A percentile compares a stretch with the other conserved stretches of the same genome.
These are phyloP conservation scores for Casaregolazyma lundiana DNA, from an alignment of 1,139 yeast species.

Conservation along the genomic window DNA sequence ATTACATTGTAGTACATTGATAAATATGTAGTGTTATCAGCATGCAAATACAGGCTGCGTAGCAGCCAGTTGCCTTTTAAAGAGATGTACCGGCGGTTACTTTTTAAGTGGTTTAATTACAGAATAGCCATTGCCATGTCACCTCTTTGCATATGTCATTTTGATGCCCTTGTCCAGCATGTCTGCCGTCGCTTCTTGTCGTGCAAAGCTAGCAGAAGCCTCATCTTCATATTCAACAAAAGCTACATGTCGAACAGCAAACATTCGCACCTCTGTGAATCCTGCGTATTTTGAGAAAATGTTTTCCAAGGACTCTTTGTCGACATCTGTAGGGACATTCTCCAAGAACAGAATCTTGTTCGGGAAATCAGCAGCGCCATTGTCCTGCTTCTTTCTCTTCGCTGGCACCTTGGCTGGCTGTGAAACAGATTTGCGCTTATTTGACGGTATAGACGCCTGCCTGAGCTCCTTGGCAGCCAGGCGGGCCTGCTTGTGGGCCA, in stretches of 20 bases:
- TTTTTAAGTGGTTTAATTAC: constrained; percentile 7
- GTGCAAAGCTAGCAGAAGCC: constrained; percentile 44
- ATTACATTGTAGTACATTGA: background rate
- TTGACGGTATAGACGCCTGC: constrained; percentile 21
- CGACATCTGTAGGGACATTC: constrained; percentile 48
- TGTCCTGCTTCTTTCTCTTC: constrained; percentile 21
- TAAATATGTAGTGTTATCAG: background rate
- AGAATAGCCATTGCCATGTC: constrained; percentile 3
- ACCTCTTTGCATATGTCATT: constrained; percentile 52
- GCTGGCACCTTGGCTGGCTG: constrained; percentile 13
- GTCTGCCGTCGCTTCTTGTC: constrained; percentile 35
- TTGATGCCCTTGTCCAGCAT: constrained; percentile 36
- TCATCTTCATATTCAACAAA: constrained; percentile 72
- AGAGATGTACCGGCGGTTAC: too few species aligned
- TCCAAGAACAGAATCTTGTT: constrained; percentile 68
- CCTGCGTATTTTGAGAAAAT: constrained; percentile 52
- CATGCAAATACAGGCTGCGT: too few species aligned
- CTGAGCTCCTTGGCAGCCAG: constrained; percentile 29
- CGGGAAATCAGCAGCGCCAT: constrained; percentile 28
- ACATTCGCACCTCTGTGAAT: constrained; percentile 60
- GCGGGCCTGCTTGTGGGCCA: constrained; percentile 31
- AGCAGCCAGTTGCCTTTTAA: too few species aligned
- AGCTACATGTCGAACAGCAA: constrained; percentile 65
- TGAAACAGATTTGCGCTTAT: constrained; percentile 9
- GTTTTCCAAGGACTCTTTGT: constrained; percentile 40